phyloP scores from a whole-genome alignment of 208 protist species.

The Acanthamoeba royreba region DNA sequence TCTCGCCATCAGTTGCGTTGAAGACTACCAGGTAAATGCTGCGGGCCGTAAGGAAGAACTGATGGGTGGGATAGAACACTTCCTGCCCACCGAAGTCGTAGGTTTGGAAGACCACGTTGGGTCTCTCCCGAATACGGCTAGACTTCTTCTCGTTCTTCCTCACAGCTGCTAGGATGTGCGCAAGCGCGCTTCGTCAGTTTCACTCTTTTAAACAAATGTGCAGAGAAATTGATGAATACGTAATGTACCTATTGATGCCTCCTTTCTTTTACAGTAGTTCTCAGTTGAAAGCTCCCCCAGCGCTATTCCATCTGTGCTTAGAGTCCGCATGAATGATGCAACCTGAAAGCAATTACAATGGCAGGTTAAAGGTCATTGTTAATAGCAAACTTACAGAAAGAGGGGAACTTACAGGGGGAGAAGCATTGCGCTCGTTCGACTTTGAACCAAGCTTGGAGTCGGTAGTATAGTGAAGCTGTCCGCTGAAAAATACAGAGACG shows the following conservation, averaged over 20 bases:
- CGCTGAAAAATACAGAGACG: not conserved
- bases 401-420: not conserved
- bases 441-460: not conserved
- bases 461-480: not conserved
- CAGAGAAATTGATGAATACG: not conserved
- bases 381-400: too few species aligned
- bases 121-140: not conserved
- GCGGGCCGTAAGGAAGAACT: conserved; percentile 38
- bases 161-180: not conserved
- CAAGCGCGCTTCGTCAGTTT: not conserved
- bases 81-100: conserved; percentile 16
- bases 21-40: conserved; percentile 56
- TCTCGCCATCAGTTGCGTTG: conserved; percentile 10
- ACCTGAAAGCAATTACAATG: not conserved
- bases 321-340: not conserved
- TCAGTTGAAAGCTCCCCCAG: conserved; percentile 17
- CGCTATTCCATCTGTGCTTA: conserved; percentile 7
- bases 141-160: not conserved
- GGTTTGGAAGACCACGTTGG: conserved; percentile 6
- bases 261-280: not conserved
- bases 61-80: conserved; percentile 32
- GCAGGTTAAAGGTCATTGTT: too few species aligned
- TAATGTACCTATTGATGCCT: not conserved
- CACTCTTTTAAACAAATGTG: not conserved
- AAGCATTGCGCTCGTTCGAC: not conserved